phyloP scores from a whole-genome alignment of 202 grass and related monocot genomes.

The Eragrostis tef region DNA sequence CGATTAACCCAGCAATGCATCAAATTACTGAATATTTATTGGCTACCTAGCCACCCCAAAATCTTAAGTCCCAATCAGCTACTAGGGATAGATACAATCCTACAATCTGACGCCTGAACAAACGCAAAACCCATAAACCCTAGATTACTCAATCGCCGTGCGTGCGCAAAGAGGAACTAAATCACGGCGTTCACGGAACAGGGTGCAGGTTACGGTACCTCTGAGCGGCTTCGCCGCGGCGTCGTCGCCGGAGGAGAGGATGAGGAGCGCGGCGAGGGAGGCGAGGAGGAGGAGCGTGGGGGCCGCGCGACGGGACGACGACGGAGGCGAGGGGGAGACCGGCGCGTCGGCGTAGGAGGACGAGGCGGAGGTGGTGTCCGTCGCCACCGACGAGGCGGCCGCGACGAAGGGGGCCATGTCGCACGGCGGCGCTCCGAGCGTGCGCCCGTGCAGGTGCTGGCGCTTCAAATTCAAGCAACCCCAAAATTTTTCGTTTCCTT shows the following conservation, averaged over 20 bases:
- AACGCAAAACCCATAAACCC: conserved; percentile 48
- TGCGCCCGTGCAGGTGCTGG: neutral
- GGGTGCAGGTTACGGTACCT: conserved; percentile 1
- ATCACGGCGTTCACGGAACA: neutral
- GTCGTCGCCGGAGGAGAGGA: conserved; percentile 57
- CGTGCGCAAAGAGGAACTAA: neutral
- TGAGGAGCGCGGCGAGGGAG: conserved; percentile 52
- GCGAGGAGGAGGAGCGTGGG: conserved; percentile 55
- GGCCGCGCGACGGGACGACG: conserved; percentile 32
- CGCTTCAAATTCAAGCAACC: conserved; percentile 18
- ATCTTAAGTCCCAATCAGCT: neutral
- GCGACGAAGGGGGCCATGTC: conserved; percentile 43
- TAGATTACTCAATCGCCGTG: conserved; percentile 31
- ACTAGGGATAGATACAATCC: conserved; percentile 5
- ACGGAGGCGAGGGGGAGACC: neutral
- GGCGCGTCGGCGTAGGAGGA: neutral
- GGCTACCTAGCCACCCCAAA: neutral
- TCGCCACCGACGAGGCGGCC: conserved; percentile 29
- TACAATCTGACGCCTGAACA: neutral
- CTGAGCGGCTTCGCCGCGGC: conserved; percentile 35
- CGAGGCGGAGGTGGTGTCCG: conserved; percentile 17
- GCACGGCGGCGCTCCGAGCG: conserved; percentile 32
- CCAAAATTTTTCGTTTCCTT: neutral
- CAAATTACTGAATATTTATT: conserved; percentile 4
- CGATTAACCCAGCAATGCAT: neutral